Conservation (phyloP, 2,329 filamentous ascomycete species). For the Ceratocystis alfenasii region DNA sequence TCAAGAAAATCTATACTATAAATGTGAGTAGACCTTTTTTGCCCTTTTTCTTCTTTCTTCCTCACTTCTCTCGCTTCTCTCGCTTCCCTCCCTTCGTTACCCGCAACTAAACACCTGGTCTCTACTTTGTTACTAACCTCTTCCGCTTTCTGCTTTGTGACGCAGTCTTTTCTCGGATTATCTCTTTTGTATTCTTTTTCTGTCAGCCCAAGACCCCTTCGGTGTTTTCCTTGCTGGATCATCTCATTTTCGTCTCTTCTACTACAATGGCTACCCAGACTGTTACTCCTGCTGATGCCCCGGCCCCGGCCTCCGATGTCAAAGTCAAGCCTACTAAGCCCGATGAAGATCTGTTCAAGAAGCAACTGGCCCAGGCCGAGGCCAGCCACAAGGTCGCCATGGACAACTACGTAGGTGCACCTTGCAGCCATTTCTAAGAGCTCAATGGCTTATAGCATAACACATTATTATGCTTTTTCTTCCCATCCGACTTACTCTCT, state of each 20-base stretch:
- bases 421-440: neutral
- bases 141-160: constrained; percentile 11
- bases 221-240: constrained; percentile 23
- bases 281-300: constrained; percentile 35
- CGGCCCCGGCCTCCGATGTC: constrained; percentile 33
- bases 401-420: constrained; percentile 39
- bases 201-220: constrained; percentile 21
- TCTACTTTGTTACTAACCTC: neutral
- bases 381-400: constrained; percentile 73
- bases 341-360: constrained; percentile 74
- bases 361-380: constrained; percentile 65
- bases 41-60: neutral
- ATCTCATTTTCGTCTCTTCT: constrained; percentile 21
- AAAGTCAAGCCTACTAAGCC: constrained; percentile 60
- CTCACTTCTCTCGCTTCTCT: neutral
- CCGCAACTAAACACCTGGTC: neutral
- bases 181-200: constrained; percentile 14
- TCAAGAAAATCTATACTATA: neutral
- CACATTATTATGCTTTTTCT: constrained; percentile 5
- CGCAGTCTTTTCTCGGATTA: too few species aligned
- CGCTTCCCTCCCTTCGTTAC: neutral
- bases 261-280: constrained; percentile 21
- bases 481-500: constrained; percentile 14
- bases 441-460: neutral
- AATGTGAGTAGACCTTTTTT: neutral